phyloP scores from a whole-genome alignment of 192 early-diverging fungal genomes.

The Chytriomyces sp. region DNA sequence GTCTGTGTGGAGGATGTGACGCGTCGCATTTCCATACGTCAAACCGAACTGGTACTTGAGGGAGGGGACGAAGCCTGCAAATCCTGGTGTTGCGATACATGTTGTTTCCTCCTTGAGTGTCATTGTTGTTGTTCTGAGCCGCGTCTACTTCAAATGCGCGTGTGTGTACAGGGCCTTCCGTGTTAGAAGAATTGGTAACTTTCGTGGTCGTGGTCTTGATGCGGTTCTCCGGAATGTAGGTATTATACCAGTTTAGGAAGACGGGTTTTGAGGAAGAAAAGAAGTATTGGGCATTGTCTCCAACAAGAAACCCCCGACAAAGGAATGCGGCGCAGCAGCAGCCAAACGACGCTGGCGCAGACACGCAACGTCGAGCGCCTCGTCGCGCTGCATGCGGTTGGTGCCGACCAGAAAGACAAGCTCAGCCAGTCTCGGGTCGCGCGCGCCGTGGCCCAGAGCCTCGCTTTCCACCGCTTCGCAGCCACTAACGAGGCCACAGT shows the following conservation, averaged over 20 bases:
- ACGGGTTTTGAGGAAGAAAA: too few relatives aligned
- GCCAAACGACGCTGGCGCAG: neutral
- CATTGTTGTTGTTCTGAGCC: too few relatives aligned
- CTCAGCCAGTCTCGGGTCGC: neutral
- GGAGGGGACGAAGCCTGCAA: constrained; percentile 56
- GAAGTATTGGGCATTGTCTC: too few relatives aligned
- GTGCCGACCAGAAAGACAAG: neutral
- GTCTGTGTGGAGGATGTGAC: constrained; percentile 54
- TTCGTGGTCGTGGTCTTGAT: too few relatives aligned
- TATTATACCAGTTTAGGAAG: too few relatives aligned
- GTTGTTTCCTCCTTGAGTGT: constrained; percentile 42
- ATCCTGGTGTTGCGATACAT: constrained; percentile 52
- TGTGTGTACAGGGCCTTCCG: too few relatives aligned
- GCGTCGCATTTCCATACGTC: constrained; percentile 60
- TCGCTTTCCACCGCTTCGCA: neutral
- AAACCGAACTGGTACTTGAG: constrained; percentile 55
- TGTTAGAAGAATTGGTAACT: too few relatives aligned
- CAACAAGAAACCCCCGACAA: too few relatives aligned
- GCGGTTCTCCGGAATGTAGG: too few relatives aligned
- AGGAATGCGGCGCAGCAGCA: too few relatives aligned
- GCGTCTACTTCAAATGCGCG: too few relatives aligned
- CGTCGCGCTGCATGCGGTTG: neutral
- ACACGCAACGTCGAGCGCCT: neutral
- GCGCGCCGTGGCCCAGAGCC: neutral
- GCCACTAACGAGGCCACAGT: neutral